Evolutionary conservation across 2,329 filamentous ascomycete species (phyloP), one percentile per base, ranked within the genome.

Genomic region (Cladophialophora carrionii): DNA sequence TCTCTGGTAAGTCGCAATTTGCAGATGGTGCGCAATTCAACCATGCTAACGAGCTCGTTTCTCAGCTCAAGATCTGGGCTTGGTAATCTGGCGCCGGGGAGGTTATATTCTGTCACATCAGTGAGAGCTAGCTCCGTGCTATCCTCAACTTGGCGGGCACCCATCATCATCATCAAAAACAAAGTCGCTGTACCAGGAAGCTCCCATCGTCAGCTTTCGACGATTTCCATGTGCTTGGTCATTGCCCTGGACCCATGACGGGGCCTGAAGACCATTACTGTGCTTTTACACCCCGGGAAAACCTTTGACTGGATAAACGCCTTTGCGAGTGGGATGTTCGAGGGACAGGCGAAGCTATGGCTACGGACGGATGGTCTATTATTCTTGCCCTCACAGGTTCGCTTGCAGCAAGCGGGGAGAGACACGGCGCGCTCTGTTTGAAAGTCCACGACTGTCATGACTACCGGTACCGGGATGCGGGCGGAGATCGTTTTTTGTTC

Each of bases 31-130:
- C 51, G 26, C 31, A 58, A 4, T 20, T 54, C 26, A 52, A n/a
- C 22, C 24, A 41, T 17, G n/a, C 54, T 48, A 48, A 46, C 20
- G 48, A 34, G 20, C 6, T 74, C 81, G 75, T 65, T 63, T 62
- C 17, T 75, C 69, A 93, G 90, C 88, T 94, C 79, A 93, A 92
- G 86, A 88, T 94, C 78, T 94, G 90, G 90, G 90, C 90, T 70
- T 92, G 90, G 82, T 91, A 89, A 67, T 63, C 22, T 20, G 54
- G 32, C 24, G 24, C 34, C 20, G 46, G 52, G 32, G 24, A 63
- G 32, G 51, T 57, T 64, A 60, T 61, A 65, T 61, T 60, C 26
- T 66, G 60, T 63, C 60, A 55, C 61, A 58, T 41, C 60, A 58
- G 37, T 31, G 57, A 20, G 22, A 60, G 48, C 48, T 60, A 46